A percentile compares a stretch with the other conserved stretches of the same genome.
phyloP scores from a whole-genome alignment of 345 rosid genomes.

The Excoecaria cochinchinensis region DNA sequence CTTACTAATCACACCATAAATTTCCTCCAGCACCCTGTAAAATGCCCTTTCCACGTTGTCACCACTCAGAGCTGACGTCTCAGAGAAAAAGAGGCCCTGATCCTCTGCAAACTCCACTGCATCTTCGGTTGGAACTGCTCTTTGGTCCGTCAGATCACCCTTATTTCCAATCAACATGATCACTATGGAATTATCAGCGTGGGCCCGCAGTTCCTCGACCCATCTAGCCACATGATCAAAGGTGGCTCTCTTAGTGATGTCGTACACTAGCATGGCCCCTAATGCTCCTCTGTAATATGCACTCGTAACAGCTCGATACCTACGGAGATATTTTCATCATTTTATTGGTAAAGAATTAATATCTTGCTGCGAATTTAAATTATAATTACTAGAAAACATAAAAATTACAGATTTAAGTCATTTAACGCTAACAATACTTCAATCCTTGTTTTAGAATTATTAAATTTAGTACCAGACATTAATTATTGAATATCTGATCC shows the following conservation, averaged over 20 bases:
- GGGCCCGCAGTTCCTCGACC: constrained; percentile 40
- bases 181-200: constrained; percentile 74
- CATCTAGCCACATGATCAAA: constrained; percentile 42
- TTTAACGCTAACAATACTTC: no score
- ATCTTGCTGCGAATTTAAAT: no score
- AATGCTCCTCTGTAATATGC: constrained; percentile 76
- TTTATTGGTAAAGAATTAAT: neutral
- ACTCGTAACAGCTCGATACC: constrained; percentile 84
- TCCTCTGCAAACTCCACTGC: constrained; percentile 82
- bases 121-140: constrained; percentile 69
- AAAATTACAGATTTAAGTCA: no score
- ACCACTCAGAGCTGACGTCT: constrained; percentile 76
- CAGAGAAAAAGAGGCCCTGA: constrained; percentile 70
- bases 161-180: constrained; percentile 80
- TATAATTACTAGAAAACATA: no score
- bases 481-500: no score
- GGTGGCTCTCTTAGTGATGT: constrained; percentile 56
- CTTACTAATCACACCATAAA: constrained; percentile 46
- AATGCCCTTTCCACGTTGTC: constrained; percentile 76
- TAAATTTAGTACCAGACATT: no score
- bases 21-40: constrained; percentile 59
- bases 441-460: no score
- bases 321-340: constrained; percentile 8
- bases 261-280: constrained; percentile 76
- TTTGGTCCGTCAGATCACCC: constrained; percentile 57